Evolutionary conservation across 768 basidiomycete species (phyloP), one percentile per base, ranked within the genome.

Genomic region (Panus rudis): DNA sequence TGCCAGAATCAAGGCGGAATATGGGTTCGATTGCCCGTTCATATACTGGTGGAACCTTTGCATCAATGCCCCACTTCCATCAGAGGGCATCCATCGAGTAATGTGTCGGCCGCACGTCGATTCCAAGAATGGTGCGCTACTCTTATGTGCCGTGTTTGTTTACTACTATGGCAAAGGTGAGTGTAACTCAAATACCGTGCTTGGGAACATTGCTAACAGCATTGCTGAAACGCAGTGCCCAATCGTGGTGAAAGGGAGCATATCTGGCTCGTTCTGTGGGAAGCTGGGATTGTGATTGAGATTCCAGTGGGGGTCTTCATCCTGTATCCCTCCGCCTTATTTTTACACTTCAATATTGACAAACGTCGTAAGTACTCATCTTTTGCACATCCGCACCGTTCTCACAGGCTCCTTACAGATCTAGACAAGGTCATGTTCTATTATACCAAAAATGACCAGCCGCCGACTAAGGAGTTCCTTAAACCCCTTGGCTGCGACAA

Each of bases 231-330:
- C 28, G 10, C 28, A 10, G 28, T 30, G 28, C 10, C 10, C 28
- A 30, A 30, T 16, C 40, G 20, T 11, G 22, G 38, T 24, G 39
- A 31, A n/a, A n/a, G 31, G 1, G 21, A 41, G 25, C 31, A 46
- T 2, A 50, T 53, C 3, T 68, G 64, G 64, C 48, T 68, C 1
- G 64, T 63, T 0, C 39, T 68, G 0, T 68, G 63, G 62, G 63
- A 68, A 45, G 61, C 59, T 8, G 59, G 54, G 0, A 45, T 68
- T 1, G 50, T 56, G 1, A 48, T 68, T 22, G 41, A 68, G 47
- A 45, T 68, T 1, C 66, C 62, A 1, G 55, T 64, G 4, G 61
- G 65, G 50, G 53, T 59, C 0, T 27, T 60, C 1, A 27, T 57
- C 0, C 23, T 57, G 17, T 68, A 66, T 34, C 63, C 63, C 0